Base-by-base conservation (phyloP, 192 early-diverging fungal species). In the Chytriomyces hyalinus region DNA sequence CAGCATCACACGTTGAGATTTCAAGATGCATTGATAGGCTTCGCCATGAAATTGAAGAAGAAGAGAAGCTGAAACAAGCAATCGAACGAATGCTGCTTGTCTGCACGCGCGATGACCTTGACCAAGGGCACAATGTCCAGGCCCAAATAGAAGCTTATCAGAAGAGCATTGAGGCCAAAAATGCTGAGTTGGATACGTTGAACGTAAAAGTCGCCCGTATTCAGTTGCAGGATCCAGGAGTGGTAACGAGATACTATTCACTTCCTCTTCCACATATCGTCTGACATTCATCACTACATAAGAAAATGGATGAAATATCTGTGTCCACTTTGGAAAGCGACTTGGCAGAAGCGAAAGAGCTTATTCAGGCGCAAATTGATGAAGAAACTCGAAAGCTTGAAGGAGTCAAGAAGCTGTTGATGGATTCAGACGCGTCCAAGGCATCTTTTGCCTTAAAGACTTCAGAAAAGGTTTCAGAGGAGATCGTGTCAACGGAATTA, bases 21-120 rank as follows among this genome's bases (percentile, higher is more conserved):
- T 24, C 80, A 57, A 72, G 71, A 51, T 11, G 57, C 6, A 86
- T 86, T 48, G 28, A 65, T 2, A 84, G 84, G 49, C 77, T 88
- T 6, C 44, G 81, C 43, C 60, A 61, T 13, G 81, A 83, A 11
- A 85, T 88, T 22, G 75, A 79, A 49, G 75, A 85, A 7, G 87
- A 88, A 67, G 83, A 84, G 72, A 83, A 83, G 51, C 83, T 86
- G 82, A 73, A 78, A 43, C 22, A 69, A 2, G 87, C 80, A 49
- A 78, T 82, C 2, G 79, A 86, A 57, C 80, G 79, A 65, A 84
- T 88, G 74, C 65, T 84, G 17, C 15, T n/a, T 75, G 71, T 28
- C 20, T 57, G 53, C 48, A 53, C 77, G 13, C 63, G 82, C 15
- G 78, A 75, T n/a, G 87, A 84, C 10, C 63, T 74, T 9, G 36